phyloP scores from a whole-genome alignment of 2,329 filamentous ascomycete genomes.

The Harringtonia lauricola region DNA sequence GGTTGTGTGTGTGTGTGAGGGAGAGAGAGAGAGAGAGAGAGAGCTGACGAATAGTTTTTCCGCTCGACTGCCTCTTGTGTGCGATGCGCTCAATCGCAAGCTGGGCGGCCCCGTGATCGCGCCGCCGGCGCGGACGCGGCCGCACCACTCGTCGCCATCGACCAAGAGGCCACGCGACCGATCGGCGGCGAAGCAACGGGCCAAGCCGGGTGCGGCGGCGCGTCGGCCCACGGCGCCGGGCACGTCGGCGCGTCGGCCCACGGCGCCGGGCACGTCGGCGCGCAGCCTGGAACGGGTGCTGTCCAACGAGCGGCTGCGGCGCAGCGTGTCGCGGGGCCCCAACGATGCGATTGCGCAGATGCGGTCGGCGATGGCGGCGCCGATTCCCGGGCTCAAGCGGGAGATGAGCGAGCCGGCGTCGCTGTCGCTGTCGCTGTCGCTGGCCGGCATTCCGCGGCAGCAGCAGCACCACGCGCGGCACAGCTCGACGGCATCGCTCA shows the following conservation, averaged over 20 bases:
- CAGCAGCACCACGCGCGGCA: neutral
- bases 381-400: conserved; percentile 51
- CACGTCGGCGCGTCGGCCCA: conserved; percentile 20
- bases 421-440: conserved; percentile 21
- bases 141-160: conserved; percentile 10
- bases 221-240: conserved; percentile 32
- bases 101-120: conserved; percentile 59
- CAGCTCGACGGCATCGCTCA: conserved; percentile 17
- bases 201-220: too few relatives aligned
- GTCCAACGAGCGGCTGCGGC: conserved; percentile 46
- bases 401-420: conserved; percentile 49
- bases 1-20: conserved; percentile 18
- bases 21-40: too few relatives aligned
- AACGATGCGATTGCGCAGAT: conserved; percentile 50
- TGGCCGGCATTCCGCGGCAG: neutral
- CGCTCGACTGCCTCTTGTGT: conserved; percentile 61
- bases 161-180: too few relatives aligned
- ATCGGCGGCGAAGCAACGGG: too few relatives aligned
- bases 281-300: conserved; percentile 51
- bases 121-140: conserved; percentile 37
- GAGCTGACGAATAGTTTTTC: conserved; percentile 51
- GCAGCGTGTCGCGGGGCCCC: conserved; percentile 45
- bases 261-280: conserved; percentile 30
- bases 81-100: conserved; percentile 61
- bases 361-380: conserved; percentile 55